Evolutionary conservation across 2,329 filamentous ascomycete genomes (phyloP).

Genomic region (Fusarium ambrosium): DNA sequence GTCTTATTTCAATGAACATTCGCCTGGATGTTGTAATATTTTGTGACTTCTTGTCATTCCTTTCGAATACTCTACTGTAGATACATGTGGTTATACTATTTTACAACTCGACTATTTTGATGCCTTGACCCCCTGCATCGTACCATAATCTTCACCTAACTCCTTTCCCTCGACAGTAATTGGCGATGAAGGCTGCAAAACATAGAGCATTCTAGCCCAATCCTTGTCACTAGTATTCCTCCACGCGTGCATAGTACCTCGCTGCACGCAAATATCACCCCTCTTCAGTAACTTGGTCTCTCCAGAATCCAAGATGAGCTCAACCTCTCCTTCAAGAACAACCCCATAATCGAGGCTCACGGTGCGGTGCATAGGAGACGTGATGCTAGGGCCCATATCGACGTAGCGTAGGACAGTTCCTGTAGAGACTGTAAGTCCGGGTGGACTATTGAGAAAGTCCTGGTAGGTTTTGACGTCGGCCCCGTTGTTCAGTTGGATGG

Average conservation of each 20-base stretch:
- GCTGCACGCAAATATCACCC: conserved; percentile 68
- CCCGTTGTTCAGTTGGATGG: conserved; percentile 32
- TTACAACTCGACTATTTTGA: conserved; percentile 19
- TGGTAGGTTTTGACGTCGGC: conserved; percentile 44
- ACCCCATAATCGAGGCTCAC: conserved; percentile 68
- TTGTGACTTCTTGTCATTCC: too few relatives aligned
- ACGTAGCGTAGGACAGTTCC: conserved; percentile 63
- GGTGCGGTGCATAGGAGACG: conserved; percentile 59
- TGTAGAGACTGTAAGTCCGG: conserved; percentile 47
- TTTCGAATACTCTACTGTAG: background rate
- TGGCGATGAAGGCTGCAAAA: conserved; percentile 46
- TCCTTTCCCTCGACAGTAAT: conserved; percentile 27
- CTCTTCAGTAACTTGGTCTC: conserved; percentile 59
- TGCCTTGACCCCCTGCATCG: conserved; percentile 40
- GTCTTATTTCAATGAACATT: background rate
- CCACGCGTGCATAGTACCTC: conserved; percentile 70
- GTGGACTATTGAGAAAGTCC: conserved; percentile 29
- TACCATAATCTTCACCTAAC: conserved; percentile 53
- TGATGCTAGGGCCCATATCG: conserved; percentile 58
- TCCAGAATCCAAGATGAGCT: conserved; percentile 66
- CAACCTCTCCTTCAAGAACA: conserved; percentile 66
- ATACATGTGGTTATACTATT: background rate
- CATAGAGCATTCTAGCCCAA: conserved; percentile 61
- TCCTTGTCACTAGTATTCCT: conserved; percentile 59
- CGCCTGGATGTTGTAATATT: background rate